phyloP scores from a whole-genome alignment of 371 early-diverging fungal genomes.

The Conidiobolus incongruus region DNA sequence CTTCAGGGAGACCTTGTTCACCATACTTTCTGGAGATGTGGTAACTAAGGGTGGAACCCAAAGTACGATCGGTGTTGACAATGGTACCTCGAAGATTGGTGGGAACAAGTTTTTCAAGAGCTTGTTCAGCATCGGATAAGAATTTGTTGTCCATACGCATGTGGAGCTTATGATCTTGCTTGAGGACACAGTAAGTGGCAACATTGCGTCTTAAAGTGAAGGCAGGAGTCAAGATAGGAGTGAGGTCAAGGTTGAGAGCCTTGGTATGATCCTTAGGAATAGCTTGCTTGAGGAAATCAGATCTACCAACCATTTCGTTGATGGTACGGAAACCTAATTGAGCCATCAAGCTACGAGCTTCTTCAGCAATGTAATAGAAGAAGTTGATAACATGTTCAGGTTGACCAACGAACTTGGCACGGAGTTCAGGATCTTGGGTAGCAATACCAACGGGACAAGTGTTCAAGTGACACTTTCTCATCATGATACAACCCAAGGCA shows the following conservation, averaged over 20 bases:
- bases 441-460: conserved; percentile 95
- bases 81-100: conserved; percentile 39
- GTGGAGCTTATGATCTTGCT: conserved; percentile 73
- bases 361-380: conserved; percentile 91
- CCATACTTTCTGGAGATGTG: conserved; percentile 61
- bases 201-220: conserved; percentile 66
- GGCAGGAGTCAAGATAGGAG: conserved; percentile 74
- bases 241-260: conserved; percentile 63
- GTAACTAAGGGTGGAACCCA: conserved; percentile 79
- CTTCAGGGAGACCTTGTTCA: conserved; percentile 62
- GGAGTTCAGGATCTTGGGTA: conserved; percentile 84
- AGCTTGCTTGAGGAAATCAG: conserved; percentile 59
- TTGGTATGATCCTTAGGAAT: conserved; percentile 49
- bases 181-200: conserved; percentile 46
- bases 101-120: conserved; percentile 30
- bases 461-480: conserved; percentile 82
- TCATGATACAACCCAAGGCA: conserved; percentile 91
- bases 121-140: conserved; percentile 52
- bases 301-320: conserved; percentile 84
- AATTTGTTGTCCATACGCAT: conserved; percentile 61
- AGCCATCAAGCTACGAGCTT: conserved; percentile 78
- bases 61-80: conserved; percentile 84
- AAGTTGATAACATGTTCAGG: conserved; percentile 95
- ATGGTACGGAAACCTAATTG: conserved; percentile 76
- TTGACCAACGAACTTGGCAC: conserved; percentile 77